Percentiles rank a stretch among this genome's conserved stretches.
phyloP scores from a whole-genome alignment of 306 rosid genomes.

The Hylodesmum podocarpum region DNA sequence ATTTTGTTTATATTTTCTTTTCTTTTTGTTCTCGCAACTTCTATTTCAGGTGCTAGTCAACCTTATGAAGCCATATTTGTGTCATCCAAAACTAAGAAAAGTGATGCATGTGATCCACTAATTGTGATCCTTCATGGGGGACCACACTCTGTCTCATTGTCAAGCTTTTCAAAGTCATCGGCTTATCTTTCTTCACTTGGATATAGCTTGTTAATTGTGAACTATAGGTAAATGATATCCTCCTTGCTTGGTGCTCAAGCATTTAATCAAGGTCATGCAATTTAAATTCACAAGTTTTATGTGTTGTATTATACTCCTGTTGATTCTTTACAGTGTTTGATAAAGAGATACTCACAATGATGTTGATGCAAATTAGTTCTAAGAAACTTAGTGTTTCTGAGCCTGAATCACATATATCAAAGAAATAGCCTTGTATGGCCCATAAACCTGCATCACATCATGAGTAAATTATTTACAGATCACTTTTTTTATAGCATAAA shows the following conservation, averaged over 20 bases:
- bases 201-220: constrained; percentile 75
- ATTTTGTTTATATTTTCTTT: background rate
- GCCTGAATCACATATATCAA: background rate
- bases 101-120: constrained; percentile 59
- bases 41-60: constrained; percentile 70
- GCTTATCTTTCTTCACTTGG: constrained; percentile 88
- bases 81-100: constrained; percentile 59
- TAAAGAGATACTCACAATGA: constrained; percentile 8
- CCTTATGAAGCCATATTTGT: constrained; percentile 87
- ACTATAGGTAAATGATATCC: constrained; percentile 63
- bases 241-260: constrained; percentile 14
- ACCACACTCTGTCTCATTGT: constrained; percentile 60
- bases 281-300: background rate
- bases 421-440: background rate
- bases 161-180: constrained; percentile 76
- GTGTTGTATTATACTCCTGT: constrained; percentile 8
- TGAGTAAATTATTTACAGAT: background rate
- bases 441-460: background rate
- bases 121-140: constrained; percentile 91
- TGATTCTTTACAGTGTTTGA: background rate
- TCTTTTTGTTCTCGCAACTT: constrained; percentile 11
- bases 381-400: constrained; percentile 2
- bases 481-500: background rate
- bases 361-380: background rate
- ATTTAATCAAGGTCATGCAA: background rate